These are phyloP conservation scores for Boletus bicolor DNA, from an alignment of 768 basidiomycete species.

Conservation along the genomic window DNA sequence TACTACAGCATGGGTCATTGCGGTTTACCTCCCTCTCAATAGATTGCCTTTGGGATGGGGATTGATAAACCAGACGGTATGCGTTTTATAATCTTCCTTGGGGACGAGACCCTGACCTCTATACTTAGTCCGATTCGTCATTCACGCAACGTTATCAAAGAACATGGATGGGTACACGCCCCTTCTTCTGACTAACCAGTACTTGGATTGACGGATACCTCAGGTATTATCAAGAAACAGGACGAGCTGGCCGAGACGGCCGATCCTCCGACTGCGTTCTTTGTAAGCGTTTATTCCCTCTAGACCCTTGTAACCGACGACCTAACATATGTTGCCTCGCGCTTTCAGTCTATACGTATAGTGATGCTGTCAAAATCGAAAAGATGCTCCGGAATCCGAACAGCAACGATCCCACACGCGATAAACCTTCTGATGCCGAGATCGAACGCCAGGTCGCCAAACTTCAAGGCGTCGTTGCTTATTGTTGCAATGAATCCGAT, in stretches of 20 bases:
- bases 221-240: constrained; percentile 94
- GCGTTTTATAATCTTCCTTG: constrained; percentile 4
- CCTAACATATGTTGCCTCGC: not conserved
- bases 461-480: constrained; percentile 68
- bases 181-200: not conserved
- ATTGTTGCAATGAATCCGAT: constrained; percentile 74
- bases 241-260: constrained; percentile 93
- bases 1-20: not conserved
- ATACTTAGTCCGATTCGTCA: constrained; percentile 79
- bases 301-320: not conserved
- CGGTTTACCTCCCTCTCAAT: constrained; percentile 4
- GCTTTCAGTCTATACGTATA: constrained; percentile 57
- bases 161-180: constrained; percentile 73
- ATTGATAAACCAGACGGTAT: constrained; percentile 82
- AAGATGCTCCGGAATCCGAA: constrained; percentile 60
- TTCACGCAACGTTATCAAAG: constrained; percentile 81
- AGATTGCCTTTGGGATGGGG: constrained; percentile 98
- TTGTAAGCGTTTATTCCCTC: constrained; percentile 48
- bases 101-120: not conserved
- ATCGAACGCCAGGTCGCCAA: constrained; percentile 66
- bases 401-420: constrained; percentile 34
- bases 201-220: constrained; percentile 2
- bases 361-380: constrained; percentile 54
- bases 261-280: constrained; percentile 79
- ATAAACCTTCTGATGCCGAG: constrained; percentile 41